These are phyloP conservation scores for Periconia sp. DNA, from an alignment of 2,329 filamentous ascomycete species.

Conservation along the genomic window DNA sequence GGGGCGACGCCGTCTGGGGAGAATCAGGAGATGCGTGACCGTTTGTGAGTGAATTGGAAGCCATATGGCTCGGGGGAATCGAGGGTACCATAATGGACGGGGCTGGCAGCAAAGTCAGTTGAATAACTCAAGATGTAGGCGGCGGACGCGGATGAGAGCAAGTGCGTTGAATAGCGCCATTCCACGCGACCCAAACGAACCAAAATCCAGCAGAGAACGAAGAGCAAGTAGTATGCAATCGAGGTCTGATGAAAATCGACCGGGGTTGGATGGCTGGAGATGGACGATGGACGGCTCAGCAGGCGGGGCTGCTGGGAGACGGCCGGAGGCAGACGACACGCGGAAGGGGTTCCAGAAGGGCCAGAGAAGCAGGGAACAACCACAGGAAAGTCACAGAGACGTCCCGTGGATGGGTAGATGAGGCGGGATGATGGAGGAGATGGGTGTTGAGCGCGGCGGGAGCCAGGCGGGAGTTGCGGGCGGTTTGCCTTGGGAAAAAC, in stretches of 20 bases:
- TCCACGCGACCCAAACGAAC: slow-evolving; percentile 48
- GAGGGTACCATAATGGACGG: slow-evolving; percentile 65
- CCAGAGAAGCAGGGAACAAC: slow-evolving; percentile 12
- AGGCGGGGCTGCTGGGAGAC: slow-evolving; percentile 21
- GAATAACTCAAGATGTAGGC: slow-evolving; percentile 34
- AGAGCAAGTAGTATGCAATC: slow-evolving; percentile 29
- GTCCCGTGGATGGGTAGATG: slow-evolving; percentile 31
- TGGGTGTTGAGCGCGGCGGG: slow-evolving; percentile 34
- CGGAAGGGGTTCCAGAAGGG: slow-evolving; percentile 15
- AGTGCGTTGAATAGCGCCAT: slow-evolving; percentile 38
- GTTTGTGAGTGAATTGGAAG: slow-evolving; percentile 66
- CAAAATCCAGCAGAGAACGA: slow-evolving; percentile 33
- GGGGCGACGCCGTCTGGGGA: slow-evolving; percentile 48
- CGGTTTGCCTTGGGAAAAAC: slow-evolving; percentile 14
- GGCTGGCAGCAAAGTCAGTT: slow-evolving; percentile 53
- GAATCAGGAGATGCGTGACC: slow-evolving; percentile 63
- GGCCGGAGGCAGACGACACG: slow-evolving; percentile 14
- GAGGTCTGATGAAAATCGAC: slow-evolving; percentile 44
- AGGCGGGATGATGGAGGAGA: slow-evolving; percentile 36
- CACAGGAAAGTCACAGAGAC: slow-evolving; percentile 16
- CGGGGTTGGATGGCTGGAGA: slow-evolving; percentile 35
- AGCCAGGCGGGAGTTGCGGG: slow-evolving; percentile 14
- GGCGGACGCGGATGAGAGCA: slow-evolving; percentile 36
- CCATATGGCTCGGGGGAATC: slow-evolving; percentile 64
- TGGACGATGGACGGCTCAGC: slow-evolving; percentile 26